Conservation (phyloP, 2,329 filamentous ascomycete genomes). For the Penicillium rolfsii region DNA sequence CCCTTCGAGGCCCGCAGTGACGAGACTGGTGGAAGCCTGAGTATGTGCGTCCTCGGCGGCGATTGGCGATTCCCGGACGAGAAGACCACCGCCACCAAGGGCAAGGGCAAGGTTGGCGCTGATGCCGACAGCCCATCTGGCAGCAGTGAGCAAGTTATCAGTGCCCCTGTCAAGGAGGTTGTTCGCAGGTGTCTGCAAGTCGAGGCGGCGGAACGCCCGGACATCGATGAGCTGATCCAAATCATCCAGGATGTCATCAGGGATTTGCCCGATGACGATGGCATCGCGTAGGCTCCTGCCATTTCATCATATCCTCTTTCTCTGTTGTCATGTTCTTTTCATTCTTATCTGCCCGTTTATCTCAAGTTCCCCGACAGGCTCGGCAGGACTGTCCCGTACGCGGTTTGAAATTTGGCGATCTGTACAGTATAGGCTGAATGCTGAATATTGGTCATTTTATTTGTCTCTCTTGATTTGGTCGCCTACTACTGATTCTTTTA, state of each 20-base stretch:
- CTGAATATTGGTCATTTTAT: conserved; percentile 17
- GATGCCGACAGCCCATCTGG: conserved; percentile 26
- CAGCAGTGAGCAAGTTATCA: conserved; percentile 63
- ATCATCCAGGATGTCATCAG: conserved; percentile 76
- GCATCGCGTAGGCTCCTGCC: conserved; percentile 22
- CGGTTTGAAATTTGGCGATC: conserved; percentile 22
- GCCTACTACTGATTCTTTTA: neutral
- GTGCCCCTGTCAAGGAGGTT: conserved; percentile 80
- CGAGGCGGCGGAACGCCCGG: conserved; percentile 83
- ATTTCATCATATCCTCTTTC: conserved; percentile 1
- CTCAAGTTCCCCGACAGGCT: conserved; percentile 22
- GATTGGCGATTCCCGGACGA: conserved; percentile 98
- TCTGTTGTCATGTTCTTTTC: conserved; percentile 7
- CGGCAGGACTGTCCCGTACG: conserved; percentile 14
- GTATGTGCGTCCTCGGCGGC: conserved; percentile 87
- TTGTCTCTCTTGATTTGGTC: neutral
- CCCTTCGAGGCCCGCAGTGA: conserved; percentile 95
- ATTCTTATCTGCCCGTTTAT: neutral
- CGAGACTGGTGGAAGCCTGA: conserved; percentile 91
- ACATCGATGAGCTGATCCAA: conserved; percentile 79
- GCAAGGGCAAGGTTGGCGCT: conserved; percentile 55
- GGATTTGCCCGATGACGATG: conserved; percentile 65
- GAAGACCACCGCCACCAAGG: conserved; percentile 61
- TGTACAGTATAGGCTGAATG: conserved; percentile 30
- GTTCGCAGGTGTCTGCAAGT: conserved; percentile 84